Percentiles rank a stretch among this genome's conserved stretches.
Evolutionary conservation across 139 green algal species (phyloP).

Genomic region (Deuterostichococcus epilithicus): DNA sequence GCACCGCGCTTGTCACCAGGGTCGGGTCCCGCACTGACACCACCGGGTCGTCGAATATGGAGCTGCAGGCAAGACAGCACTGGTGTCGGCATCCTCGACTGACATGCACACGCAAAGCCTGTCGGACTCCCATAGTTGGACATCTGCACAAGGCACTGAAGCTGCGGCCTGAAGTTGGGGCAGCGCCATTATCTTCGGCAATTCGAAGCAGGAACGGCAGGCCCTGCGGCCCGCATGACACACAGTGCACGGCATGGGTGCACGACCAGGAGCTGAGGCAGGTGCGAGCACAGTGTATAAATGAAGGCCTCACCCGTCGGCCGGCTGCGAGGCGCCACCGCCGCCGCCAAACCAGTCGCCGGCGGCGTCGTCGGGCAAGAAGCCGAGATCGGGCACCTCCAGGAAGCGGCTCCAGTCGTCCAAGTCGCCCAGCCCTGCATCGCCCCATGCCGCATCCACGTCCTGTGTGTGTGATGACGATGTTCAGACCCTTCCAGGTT

Average conservation of each 20-base stretch:
- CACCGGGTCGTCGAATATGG: neutral
- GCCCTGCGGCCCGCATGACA: too few species aligned
- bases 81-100: too few species aligned
- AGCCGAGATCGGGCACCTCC: neutral
- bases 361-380: neutral
- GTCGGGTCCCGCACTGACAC: neutral
- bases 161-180: too few species aligned
- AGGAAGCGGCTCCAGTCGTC: neutral
- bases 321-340: neutral
- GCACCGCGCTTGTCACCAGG: neutral
- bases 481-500: too few species aligned
- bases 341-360: neutral
- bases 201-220: too few species aligned
- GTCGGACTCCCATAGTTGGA: too few species aligned
- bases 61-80: neutral
- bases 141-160: too few species aligned
- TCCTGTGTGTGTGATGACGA: neutral
- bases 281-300: too few species aligned
- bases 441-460: neutral
- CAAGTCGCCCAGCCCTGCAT: neutral
- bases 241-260: too few species aligned
- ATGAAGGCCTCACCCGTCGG: neutral
- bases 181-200: too few species aligned
- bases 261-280: too few species aligned
- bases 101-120: too few species aligned